Percentiles rank a stretch among this genome's conserved stretches.
phyloP scores from a whole-genome alignment of 345 rosid genomes.

The Boechera divaricarpa region DNA sequence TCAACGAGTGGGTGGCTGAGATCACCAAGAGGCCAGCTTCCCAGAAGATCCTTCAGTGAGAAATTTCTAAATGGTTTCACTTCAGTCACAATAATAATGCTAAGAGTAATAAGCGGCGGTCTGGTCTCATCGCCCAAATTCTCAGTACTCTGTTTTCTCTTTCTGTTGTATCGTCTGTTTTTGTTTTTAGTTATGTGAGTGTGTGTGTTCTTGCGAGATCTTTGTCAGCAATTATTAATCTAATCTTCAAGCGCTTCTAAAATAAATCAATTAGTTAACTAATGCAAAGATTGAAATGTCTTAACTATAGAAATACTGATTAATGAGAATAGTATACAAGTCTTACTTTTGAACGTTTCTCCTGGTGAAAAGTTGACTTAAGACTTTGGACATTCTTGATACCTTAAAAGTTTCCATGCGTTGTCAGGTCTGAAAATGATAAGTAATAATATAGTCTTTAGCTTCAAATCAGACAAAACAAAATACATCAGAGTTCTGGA shows the following conservation, averaged over 20 bases:
- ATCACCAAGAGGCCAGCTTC: slow-evolving; percentile 71
- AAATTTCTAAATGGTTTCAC: slow-evolving; percentile 6
- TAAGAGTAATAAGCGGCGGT: slow-evolving; percentile 38
- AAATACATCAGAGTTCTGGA: background rate
- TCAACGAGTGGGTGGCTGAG: slow-evolving; percentile 59
- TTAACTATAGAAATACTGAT: slow-evolving; percentile 4
- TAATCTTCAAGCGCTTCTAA: background rate
- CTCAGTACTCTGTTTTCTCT: slow-evolving; percentile 27
- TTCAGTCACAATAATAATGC: slow-evolving; percentile 35
- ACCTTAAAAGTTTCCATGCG: background rate
- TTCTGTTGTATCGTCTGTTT: slow-evolving; percentile 13
- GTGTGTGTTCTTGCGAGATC: slow-evolving; percentile 17
- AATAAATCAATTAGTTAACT: background rate
- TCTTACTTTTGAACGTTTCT: slow-evolving; percentile 17
- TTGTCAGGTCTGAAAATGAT: slow-evolving; percentile 32
- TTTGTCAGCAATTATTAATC: slow-evolving; percentile 1
- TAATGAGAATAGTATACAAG: slow-evolving; percentile 22
- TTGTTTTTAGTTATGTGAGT: background rate
- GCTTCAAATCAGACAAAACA: slow-evolving; percentile 21
- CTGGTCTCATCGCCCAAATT: slow-evolving; percentile 5
- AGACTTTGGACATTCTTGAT: slow-evolving; percentile 16
- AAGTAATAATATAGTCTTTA: slow-evolving; percentile 9
- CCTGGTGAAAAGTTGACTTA: background rate
- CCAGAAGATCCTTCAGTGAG: slow-evolving; percentile 55
- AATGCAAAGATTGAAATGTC: background rate